These are phyloP conservation scores for Geranium rotundifolium DNA, from an alignment of 345 rosid genomes.

Conservation along the genomic window DNA sequence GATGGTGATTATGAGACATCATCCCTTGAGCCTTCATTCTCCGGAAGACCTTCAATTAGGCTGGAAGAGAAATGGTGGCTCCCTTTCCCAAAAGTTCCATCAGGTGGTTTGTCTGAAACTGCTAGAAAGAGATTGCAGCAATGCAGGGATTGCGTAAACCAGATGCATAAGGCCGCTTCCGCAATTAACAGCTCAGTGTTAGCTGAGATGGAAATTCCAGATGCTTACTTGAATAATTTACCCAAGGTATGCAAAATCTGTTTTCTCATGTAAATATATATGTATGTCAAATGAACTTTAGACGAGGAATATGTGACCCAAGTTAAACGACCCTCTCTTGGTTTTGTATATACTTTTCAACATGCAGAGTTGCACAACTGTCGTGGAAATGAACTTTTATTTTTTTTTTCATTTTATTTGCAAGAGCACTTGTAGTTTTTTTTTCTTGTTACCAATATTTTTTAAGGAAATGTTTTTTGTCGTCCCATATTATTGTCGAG, in stretches of 20 bases:
- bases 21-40: conserved; percentile 12
- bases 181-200: conserved; percentile 43
- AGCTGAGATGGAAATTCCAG: conserved; percentile 51
- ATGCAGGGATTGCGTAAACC: conserved; percentile 36
- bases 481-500: too few relatives aligned
- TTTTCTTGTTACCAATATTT: too few relatives aligned
- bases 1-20: conserved; percentile 7
- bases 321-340: too few relatives aligned
- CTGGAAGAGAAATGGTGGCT: conserved; percentile 54
- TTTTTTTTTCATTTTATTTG: too few relatives aligned
- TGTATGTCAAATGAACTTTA: background rate
- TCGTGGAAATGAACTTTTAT: too few relatives aligned
- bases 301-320: too few relatives aligned
- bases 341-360: too few relatives aligned
- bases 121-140: conserved; percentile 40
- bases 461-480: too few relatives aligned
- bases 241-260: conserved; percentile 27
- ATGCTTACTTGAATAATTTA: conserved; percentile 33
- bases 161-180: conserved; percentile 52
- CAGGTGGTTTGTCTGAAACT: conserved; percentile 34
- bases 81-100: conserved; percentile 39
- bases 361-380: too few relatives aligned
- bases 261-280: too few relatives aligned
- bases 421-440: too few relatives aligned
- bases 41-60: conserved; percentile 26